Evolutionary conservation across 805 yeast species (phyloP).

Genomic region (Jamesozyma hellenica): DNA sequence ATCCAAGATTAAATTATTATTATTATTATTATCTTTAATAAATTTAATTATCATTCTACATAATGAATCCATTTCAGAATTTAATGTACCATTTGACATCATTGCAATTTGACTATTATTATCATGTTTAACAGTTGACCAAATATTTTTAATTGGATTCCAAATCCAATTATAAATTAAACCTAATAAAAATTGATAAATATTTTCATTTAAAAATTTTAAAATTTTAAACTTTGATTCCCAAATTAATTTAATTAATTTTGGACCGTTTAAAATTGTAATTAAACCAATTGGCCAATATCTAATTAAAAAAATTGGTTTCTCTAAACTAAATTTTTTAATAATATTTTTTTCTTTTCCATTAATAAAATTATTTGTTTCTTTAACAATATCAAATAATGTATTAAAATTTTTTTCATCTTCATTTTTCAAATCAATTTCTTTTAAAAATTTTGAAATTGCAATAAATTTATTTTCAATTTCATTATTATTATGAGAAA

Average conservation of each 20-base stretch:
- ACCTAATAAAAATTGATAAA: constrained; percentile 55
- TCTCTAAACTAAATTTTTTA: constrained; percentile 3
- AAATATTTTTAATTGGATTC: constrained; percentile 59
- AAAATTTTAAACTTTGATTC: constrained; percentile 44
- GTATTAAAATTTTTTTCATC: neutral
- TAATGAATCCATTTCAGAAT: constrained; percentile 67
- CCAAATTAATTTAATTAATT: constrained; percentile 34
- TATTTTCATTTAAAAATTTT: constrained; percentile 46
- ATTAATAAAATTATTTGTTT: constrained; percentile 4
- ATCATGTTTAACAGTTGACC: constrained; percentile 78
- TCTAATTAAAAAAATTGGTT: constrained; percentile 38
- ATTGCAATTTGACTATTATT: constrained; percentile 62
- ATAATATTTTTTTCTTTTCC: neutral
- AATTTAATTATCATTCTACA: constrained; percentile 76
- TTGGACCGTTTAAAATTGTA: constrained; percentile 43
- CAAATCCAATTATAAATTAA: constrained; percentile 78
- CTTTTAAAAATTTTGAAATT: neutral
- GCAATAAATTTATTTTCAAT: neutral
- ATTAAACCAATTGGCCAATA: constrained; percentile 57
- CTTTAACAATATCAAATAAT: constrained; percentile 5
- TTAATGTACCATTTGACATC: constrained; percentile 67
- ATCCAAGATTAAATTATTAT: neutral
- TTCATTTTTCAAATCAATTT: neutral
- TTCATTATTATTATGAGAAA: neutral
- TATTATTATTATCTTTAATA: constrained; percentile 14